Evolutionary conservation across 768 basidiomycete genomes (phyloP), one percentile per base, ranked within the genome.

Genomic region (Phlebiopsis gigantea): DNA sequence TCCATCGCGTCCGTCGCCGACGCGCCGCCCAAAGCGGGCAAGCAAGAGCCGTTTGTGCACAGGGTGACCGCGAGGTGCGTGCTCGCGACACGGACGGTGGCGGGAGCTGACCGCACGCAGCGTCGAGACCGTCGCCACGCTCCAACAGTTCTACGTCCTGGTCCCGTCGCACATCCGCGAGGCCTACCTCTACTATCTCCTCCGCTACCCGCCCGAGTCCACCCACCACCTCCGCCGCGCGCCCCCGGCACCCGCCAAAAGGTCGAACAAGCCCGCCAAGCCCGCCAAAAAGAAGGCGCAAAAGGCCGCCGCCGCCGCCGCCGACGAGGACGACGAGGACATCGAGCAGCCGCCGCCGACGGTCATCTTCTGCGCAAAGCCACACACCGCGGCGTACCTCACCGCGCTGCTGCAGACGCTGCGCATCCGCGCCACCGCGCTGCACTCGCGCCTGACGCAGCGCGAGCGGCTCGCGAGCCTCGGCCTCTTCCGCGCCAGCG

Each of bases 151-250:
- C 63, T 99, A 93, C 69, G 71, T 98, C 59, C 87, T 99, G 57
- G 85, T 96, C 43, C 96, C 97, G 2, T 95, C 93, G 0, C 94
- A 98, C 68, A 85, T 98, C 46, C 87, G 95, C 57, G 97, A 99
- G 73, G 74, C 82, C 19, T 98, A 39, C 72, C 83, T 98, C 10
- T 93, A 86, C 70, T 76, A 98, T 70, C 77, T 99, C 30, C 83
- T 99, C 9, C 87, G 88, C 69, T 80, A 98, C 67, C 95, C 92
- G 5, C 97, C 88, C 7, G 87, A 87, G 69, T 85, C 82, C 17
- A 92, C 86, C 46, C 65, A 80, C 10, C 82, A 81, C 60, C 75
- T 89, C 42, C 85, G 87, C 1, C 82, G 85, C 45, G 78, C 79
- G 0, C 79, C 83, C 0, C 84, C 88, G 10, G 83, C 80, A 55